Evolutionary conservation across 2,329 filamentous ascomycete species (phyloP).

Genomic region (Aspergillus pseudonomiae): DNA sequence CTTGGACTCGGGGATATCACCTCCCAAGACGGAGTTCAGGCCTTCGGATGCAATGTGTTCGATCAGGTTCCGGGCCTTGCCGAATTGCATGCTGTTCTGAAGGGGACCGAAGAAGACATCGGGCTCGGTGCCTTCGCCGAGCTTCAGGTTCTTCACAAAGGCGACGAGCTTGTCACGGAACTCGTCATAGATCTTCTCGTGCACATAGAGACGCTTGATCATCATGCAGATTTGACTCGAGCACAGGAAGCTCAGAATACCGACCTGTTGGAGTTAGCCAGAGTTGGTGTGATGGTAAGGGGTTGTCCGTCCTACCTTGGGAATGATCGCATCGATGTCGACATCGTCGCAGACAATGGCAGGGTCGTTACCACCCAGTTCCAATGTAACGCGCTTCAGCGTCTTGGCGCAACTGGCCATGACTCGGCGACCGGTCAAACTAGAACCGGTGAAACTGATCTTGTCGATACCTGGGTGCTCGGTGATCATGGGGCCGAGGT

Average conservation of each 20-base stretch:
- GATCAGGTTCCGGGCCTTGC: slow-evolving; percentile 60
- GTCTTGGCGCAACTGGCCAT: slow-evolving; percentile 55
- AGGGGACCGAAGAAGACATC: slow-evolving; percentile 60
- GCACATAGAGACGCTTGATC: slow-evolving; percentile 63
- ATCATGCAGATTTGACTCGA: slow-evolving; percentile 60
- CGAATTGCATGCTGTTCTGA: slow-evolving; percentile 68
- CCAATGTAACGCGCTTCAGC: slow-evolving; percentile 58
- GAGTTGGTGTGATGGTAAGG: not conserved
- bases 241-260: slow-evolving; percentile 55
- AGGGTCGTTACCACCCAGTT: slow-evolving; percentile 60
- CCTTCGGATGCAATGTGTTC: slow-evolving; percentile 58
- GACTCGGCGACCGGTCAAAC: slow-evolving; percentile 53
- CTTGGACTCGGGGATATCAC: slow-evolving; percentile 45
- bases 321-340: slow-evolving; percentile 51
- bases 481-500: slow-evolving; percentile 58
- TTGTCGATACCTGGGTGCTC: slow-evolving; percentile 59
- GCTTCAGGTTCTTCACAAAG: slow-evolving; percentile 47
- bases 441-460: slow-evolving; percentile 63
- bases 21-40: slow-evolving; percentile 56
- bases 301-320: slow-evolving; percentile 26
- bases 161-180: slow-evolving; percentile 54
- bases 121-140: slow-evolving; percentile 45
- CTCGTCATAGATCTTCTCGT: slow-evolving; percentile 60
- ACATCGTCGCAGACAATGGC: slow-evolving; percentile 58
- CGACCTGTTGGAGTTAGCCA: slow-evolving; percentile 37